Evolutionary conservation across 345 rosid species (phyloP), one percentile per base, ranked within the genome.

Genomic region (Eucalyptus regnans): DNA sequence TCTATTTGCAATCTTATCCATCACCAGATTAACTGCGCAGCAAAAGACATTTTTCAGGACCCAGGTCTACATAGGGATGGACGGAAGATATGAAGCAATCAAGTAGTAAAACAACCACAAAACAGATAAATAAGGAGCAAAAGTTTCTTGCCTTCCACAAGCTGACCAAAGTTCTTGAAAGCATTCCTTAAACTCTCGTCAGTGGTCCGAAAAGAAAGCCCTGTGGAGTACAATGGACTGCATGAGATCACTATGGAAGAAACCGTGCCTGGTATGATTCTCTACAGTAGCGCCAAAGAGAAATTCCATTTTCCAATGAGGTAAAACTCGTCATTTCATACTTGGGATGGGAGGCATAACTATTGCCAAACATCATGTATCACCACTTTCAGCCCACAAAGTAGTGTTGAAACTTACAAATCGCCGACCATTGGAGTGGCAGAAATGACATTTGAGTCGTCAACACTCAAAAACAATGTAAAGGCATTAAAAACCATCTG

Each of bases 171-270:
- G 87, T 92, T 91, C 88, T 94, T 87, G 90, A 97, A 97, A 86
- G 96, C 96, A 54, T 97, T 95, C 87, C 91, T 90, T 91, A 97
- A 94, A 90, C 92, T 91, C 90, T 94, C 98, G 86, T 96, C 96
- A 25, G 97, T 93, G 71, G 99, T 94, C 15, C 95, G 96, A 88
- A 97, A 96, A 58, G 97, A 97, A 86, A 97, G 94, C 88, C 98
- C 99, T 96, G 95, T 87, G 80, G 43, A 49, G 86, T 83, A 88
- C 23, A 80, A 11, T 37, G 46, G 44, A 41, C 16, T 12, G 22
- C 48, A 76, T 41, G 44, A 76, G 84, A 76, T 76, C 81, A 68
- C 81, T 5, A 68, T 33, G 81, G 44, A 33, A 68, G 44, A 68
- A 68, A 68, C 44, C 7, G 0, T 3, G 25, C 81, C 7, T 4